phyloP scores from a whole-genome alignment of 768 basidiomycete species.

The Peribolospora baueri region DNA sequence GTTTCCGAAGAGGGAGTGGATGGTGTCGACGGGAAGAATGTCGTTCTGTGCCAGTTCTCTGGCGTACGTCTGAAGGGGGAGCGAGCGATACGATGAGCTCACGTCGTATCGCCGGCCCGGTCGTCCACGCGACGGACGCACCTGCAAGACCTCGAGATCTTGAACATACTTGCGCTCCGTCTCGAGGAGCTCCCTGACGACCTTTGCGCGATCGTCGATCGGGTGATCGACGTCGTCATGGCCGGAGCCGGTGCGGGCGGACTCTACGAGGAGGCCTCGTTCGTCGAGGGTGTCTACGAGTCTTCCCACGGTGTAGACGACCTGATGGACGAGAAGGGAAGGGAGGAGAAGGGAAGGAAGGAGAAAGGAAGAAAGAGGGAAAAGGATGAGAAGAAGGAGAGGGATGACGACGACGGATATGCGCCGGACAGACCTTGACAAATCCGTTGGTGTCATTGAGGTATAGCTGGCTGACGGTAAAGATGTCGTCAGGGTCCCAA shows the following conservation, averaged over 20 bases:
- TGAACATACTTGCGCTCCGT: conserved; percentile 95
- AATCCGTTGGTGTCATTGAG: conserved; percentile 74
- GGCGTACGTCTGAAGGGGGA: conserved; percentile 48
- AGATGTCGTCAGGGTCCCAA: conserved; percentile 21
- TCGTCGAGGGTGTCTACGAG: conserved; percentile 53
- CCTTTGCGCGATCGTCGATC: conserved; percentile 9
- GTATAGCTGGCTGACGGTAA: conserved; percentile 74
- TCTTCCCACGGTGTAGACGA: conserved; percentile 64
- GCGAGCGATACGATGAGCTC: neutral
- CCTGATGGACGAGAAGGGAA: conserved; percentile 26
- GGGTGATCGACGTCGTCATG: conserved; percentile 3
- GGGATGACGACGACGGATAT: neutral
- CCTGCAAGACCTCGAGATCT: conserved; percentile 93
- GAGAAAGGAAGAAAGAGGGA: neutral
- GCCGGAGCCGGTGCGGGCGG: neutral
- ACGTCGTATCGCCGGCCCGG: neutral
- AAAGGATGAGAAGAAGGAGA: neutral
- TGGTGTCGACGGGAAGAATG: conserved; percentile 77
- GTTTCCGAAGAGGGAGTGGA: conserved; percentile 84
- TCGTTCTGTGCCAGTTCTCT: conserved; percentile 55
- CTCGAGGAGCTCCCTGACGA: conserved; percentile 66
- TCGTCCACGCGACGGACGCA: conserved; percentile 19
- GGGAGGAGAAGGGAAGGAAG: neutral
- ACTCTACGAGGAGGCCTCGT: conserved; percentile 35
- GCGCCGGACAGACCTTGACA: conserved; percentile 46